Conservation (phyloP, 257 asterid genomes). For the Solanum dulcamara region DNA sequence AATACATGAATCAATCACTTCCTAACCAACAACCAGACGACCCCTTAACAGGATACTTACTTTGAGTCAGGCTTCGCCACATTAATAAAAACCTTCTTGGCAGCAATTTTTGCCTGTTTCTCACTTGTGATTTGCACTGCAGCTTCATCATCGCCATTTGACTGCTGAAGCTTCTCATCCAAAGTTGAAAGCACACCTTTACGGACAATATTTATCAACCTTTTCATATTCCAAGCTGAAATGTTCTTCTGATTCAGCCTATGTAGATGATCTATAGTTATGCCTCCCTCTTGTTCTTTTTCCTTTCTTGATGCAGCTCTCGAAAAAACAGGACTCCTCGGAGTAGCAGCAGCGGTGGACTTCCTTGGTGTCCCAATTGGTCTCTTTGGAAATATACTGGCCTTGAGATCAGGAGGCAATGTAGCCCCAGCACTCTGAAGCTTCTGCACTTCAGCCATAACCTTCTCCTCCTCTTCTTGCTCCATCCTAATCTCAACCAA, state of each 20-base stretch:
- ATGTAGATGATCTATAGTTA: slow-evolving; percentile 62
- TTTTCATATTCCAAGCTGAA: slow-evolving; percentile 96
- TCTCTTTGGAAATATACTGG: slow-evolving; percentile 37
- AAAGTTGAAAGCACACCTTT: slow-evolving; percentile 60
- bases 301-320: slow-evolving; percentile 37
- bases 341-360: slow-evolving; percentile 27
- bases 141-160: slow-evolving; percentile 51
- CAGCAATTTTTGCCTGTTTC: slow-evolving; percentile 67
- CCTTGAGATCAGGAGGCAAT: slow-evolving; percentile 58
- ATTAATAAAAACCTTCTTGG: slow-evolving; percentile 69
- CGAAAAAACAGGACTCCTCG: slow-evolving; percentile 41
- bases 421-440: slow-evolving; percentile 76
- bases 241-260: slow-evolving; percentile 70
- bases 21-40: neutral
- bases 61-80: slow-evolving; percentile 63
- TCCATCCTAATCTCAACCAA: slow-evolving; percentile 51
- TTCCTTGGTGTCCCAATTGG: slow-evolving; percentile 44
- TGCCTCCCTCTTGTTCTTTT: slow-evolving; percentile 31
- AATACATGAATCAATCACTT: neutral
- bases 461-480: slow-evolving; percentile 67
- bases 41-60: slow-evolving; percentile 20
- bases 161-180: slow-evolving; percentile 57
- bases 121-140: slow-evolving; percentile 58
- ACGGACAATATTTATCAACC: slow-evolving; percentile 58
- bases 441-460: slow-evolving; percentile 57